These are phyloP conservation scores for Calonectria honghensis DNA, from an alignment of 2,329 filamentous ascomycete species.

Conservation along the genomic window DNA sequence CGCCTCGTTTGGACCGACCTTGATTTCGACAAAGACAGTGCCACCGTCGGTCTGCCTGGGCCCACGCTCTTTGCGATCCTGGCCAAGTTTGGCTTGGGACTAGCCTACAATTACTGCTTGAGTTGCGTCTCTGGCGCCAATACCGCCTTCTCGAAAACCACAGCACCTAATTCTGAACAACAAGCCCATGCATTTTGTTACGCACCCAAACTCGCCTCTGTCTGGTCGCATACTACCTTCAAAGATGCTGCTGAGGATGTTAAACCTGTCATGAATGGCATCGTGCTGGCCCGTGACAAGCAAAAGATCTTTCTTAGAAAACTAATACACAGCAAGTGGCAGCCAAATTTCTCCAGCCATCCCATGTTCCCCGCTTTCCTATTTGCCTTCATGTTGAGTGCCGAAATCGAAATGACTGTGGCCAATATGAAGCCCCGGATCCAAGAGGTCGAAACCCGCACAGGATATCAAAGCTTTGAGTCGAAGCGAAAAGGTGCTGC, in stretches of 20 bases:
- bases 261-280: slow-evolving; percentile 53
- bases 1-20: slow-evolving; percentile 56
- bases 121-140: slow-evolving; percentile 60
- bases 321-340: slow-evolving; percentile 56
- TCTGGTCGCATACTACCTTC: slow-evolving; percentile 59
- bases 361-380: slow-evolving; percentile 62
- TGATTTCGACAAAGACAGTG: slow-evolving; percentile 45
- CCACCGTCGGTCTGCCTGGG: slow-evolving; percentile 54
- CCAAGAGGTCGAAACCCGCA: slow-evolving; percentile 59
- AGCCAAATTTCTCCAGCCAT: slow-evolving; percentile 51
- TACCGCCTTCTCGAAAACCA: slow-evolving; percentile 46
- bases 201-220: slow-evolving; percentile 61
- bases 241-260: slow-evolving; percentile 30
- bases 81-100: slow-evolving; percentile 54
- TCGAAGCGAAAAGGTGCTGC: slow-evolving; percentile 54
- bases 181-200: slow-evolving; percentile 60
- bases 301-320: slow-evolving; percentile 53
- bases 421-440: slow-evolving; percentile 58
- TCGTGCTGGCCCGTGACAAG: slow-evolving; percentile 57
- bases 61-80: slow-evolving; percentile 48
- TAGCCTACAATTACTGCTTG: slow-evolving; percentile 59
- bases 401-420: slow-evolving; percentile 59
- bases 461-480: slow-evolving; percentile 60
- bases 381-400: slow-evolving; percentile 58
- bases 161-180: slow-evolving; percentile 28